Evolutionary conservation across 306 rosid species (phyloP), one percentile per base, ranked within the genome.

Genomic region (Acacia acuminata): DNA sequence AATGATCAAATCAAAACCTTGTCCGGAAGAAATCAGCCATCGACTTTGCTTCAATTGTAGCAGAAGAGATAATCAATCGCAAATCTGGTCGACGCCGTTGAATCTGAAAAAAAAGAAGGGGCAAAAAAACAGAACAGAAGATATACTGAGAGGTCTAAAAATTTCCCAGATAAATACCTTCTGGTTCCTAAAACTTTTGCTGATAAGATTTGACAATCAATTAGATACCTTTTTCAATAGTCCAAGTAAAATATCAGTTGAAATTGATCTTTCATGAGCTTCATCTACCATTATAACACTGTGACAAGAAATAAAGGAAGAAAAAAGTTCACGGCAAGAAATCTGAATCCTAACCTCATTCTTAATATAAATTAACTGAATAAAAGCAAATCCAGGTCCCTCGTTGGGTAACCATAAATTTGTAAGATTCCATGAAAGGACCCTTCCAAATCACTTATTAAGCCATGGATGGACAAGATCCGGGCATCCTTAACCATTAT

Each of bases 181-280:
- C 47, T 55, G 40, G 42, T 74, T 53, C 73, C 38, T 67, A 40
- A 30, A 77, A 53, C 72, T 50, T 75, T 63, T 44, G 38, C 9
- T 71, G 76, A 77, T 40, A 79, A 19, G 25, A 16, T 44, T 71
- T 30, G 36, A 61, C 73, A 24, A 47, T 64, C 50, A 77, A 42
- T 70, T 22, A 5, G 44, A 27, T 84, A 95, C 98, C 98, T 95
- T 95, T 89, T 93, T 95, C 80, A 95, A 82, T 74, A 95, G 90
- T 80, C 98, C 98, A 85, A 95, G 87, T 82, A 95, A 85, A 69
- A 95, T 92, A 84, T 95, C 98, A 80, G 98, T 95, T 53, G 98
- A 90, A 77, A 92, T 95, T 4, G 98, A 95, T 89, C 98, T 91
- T 88, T 95, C 98, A 79, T 95, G 98, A 84, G 98, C 98, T 84